Conservation (phyloP, 2,329 filamentous ascomycete species). For the Neofusicoccum sp. region DNA sequence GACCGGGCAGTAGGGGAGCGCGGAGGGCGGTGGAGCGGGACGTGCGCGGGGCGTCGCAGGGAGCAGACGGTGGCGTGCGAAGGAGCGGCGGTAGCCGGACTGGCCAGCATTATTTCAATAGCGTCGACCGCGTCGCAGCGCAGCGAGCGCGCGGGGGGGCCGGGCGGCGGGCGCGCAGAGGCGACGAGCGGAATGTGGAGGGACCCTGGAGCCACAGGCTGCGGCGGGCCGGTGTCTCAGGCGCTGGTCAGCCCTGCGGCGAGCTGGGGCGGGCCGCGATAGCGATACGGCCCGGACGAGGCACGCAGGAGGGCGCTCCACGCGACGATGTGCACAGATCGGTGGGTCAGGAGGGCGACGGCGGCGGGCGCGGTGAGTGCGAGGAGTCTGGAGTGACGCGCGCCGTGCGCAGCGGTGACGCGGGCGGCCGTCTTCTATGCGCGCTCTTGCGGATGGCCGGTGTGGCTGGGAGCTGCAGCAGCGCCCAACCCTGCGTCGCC, state of each 20-base stretch:
- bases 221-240: slow-evolving; percentile 8
- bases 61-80: slow-evolving; percentile 33
- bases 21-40: slow-evolving; percentile 1
- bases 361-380: not conserved
- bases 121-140: not conserved
- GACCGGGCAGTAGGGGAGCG: slow-evolving; percentile 5
- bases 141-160: not conserved
- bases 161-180: not conserved
- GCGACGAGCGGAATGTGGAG: not conserved
- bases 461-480: slow-evolving; percentile 1
- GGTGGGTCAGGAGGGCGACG: slow-evolving; percentile 1
- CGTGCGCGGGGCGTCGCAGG: slow-evolving; percentile 22
- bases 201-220: not conserved
- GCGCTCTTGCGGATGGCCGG: not conserved
- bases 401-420: not conserved
- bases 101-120: slow-evolving; percentile 2
- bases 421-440: not conserved
- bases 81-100: slow-evolving; percentile 17
- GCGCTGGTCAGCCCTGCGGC: not conserved
- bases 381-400: not conserved
- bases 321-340: slow-evolving; percentile 11
- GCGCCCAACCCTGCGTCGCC: not conserved
- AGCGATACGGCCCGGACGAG: not conserved
- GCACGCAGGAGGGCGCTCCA: not conserved
- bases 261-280: not conserved